A percentile compares a stretch with the other conserved stretches of the same genome.
Evolutionary conservation across 768 basidiomycete species (phyloP).

Genomic region (Krasilnikovozyma curviuscula): DNA sequence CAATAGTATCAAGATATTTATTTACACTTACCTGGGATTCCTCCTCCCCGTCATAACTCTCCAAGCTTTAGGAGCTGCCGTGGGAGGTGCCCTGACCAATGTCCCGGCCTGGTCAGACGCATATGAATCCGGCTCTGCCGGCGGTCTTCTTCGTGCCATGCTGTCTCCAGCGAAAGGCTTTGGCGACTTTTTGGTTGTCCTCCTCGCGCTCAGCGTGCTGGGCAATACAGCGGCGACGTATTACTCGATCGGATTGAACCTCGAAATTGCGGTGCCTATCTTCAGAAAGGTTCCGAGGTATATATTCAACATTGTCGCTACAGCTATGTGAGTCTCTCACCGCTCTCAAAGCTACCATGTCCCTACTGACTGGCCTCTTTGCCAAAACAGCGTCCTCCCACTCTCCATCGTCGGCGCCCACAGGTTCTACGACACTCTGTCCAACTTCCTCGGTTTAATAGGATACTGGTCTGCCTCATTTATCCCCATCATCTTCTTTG

Average conservation of each 20-base stretch:
- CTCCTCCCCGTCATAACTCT: slow-evolving; percentile 20
- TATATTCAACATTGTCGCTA: slow-evolving; percentile 45
- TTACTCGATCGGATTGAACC: slow-evolving; percentile 49
- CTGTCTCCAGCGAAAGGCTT: slow-evolving; percentile 14
- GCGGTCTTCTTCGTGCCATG: slow-evolving; percentile 20
- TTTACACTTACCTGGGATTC: no score
- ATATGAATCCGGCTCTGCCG: slow-evolving; percentile 15
- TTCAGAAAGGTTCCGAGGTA: slow-evolving; percentile 45
- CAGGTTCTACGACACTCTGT: slow-evolving; percentile 44
- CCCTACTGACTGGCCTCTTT: no score
- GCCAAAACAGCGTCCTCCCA: slow-evolving; percentile 44
- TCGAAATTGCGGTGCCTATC: slow-evolving; percentile 47
- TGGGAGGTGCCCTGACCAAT: no score
- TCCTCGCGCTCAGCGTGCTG: slow-evolving; percentile 20
- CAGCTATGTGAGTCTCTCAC: slow-evolving; percentile 42
- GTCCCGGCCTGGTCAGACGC: slow-evolving; percentile 18
- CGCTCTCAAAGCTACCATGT: no score
- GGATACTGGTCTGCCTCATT: slow-evolving; percentile 42
- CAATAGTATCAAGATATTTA: no score
- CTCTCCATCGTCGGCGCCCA: slow-evolving; percentile 50
- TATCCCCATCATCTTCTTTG: slow-evolving; percentile 39
- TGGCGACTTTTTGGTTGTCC: slow-evolving; percentile 24
- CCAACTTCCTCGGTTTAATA: slow-evolving; percentile 48
- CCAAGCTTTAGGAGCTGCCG: slow-evolving; percentile 20
- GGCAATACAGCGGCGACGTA: not conserved